Base-by-base conservation (phyloP, 805 yeast genomes). In the Yamadazyma akitaensis region DNA sequence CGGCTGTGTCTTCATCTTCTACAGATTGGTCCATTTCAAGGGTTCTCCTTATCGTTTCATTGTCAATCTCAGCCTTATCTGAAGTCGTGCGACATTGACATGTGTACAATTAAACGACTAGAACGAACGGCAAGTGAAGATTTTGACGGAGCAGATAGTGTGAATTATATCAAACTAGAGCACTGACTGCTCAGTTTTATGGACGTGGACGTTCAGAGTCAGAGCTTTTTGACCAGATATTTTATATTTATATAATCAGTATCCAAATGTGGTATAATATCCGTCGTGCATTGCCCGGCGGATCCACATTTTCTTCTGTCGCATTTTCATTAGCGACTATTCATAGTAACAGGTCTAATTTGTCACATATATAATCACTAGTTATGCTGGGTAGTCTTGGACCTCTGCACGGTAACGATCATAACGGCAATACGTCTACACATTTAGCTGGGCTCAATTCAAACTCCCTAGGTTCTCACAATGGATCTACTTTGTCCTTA, bases 401-500 rank as follows among this genome's bases (percentile, higher is more conserved):
- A 34, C 19, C 37, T 19, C 19, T n/a, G 24, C 37, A 34, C n/a
- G 9, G 5, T 13, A 28, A 11, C 32, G n/a, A 9, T 11, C 12
- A 28, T 13, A 28, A 13, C n/a, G 32, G 32, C 32, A 28, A 11
- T 28, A 28, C 32, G 9, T 28, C 32, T 13, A 9, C 12, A 12
- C 32, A 28, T 5, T 11, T 9, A 13, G 12, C 32, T 28, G 24
- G 24, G 6, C 10, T 12, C 10, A 28, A 13, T 28, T 5, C 9
- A 13, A 28, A 28, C 10, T 38, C 19, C 9, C 35, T 42, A 10
- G 35, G 35, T 10, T 33, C 39, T 10, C 35, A 40, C 34, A 51
- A 47, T 26, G 51, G 51, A n/a, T 49, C 52, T 11, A 37, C 48
- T 19, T 35, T 49, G 5, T 49, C 52, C 13, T 45, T 51, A 38